These are phyloP conservation scores for Daldinia concentrica DNA, from an alignment of 495 filamentous ascomycete genomes.

Conservation along the genomic window DNA sequence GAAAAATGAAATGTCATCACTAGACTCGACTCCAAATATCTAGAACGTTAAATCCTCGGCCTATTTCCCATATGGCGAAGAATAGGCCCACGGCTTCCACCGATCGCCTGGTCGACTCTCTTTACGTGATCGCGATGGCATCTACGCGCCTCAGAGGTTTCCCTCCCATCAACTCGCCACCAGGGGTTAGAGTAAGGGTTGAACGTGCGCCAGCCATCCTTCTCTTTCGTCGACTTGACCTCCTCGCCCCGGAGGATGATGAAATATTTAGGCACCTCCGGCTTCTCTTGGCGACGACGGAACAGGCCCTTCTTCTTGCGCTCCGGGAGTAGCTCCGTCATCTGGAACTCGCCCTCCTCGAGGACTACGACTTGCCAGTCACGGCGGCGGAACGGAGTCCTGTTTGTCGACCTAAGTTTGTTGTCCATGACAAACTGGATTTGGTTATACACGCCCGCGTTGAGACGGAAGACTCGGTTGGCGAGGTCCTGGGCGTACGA, in stretches of 20 bases:
- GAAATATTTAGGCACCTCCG: constrained; percentile 16
- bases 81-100: background rate
- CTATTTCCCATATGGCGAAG: background rate
- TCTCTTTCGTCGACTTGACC: constrained; percentile 36
- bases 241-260: constrained; percentile 39
- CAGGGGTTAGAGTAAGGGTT: constrained; percentile 35
- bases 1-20: background rate
- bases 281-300: constrained; percentile 9
- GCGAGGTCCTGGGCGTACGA: constrained; percentile 43
- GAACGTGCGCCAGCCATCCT: constrained; percentile 35
- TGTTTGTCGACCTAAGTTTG: constrained; percentile 35
- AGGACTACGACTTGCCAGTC: constrained; percentile 41
- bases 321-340: constrained; percentile 37
- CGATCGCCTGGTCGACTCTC: constrained; percentile 5
- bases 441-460: constrained; percentile 16
- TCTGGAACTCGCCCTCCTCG: constrained; percentile 33
- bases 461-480: constrained; percentile 32
- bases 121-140: constrained; percentile 26
- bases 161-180: constrained; percentile 33
- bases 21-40: background rate
- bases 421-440: constrained; percentile 32
- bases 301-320: constrained; percentile 36
- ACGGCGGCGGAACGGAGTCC: constrained; percentile 37
- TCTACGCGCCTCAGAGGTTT: constrained; percentile 32
- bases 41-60: background rate